A percentile compares a stretch with the other conserved stretches of the same genome.
Evolutionary conservation across 768 basidiomycete genomes (phyloP).

Genomic region (Infundibulicybe gibba): DNA sequence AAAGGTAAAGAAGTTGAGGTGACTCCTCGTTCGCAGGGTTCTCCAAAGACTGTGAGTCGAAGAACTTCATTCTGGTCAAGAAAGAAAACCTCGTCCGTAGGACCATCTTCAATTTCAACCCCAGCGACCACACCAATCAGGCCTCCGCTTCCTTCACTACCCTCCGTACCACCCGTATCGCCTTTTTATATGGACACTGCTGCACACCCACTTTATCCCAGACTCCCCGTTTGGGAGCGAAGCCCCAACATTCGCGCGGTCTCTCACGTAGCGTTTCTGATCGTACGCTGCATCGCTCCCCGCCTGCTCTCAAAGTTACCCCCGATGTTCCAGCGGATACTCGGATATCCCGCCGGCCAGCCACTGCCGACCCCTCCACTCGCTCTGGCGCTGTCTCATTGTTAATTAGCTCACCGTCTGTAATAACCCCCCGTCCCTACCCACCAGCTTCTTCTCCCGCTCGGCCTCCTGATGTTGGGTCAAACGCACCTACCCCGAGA

Average conservation of each 20-base stretch:
- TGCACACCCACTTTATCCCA: slow-evolving; percentile 25
- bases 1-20: slow-evolving; percentile 29
- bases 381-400: too few relatives aligned
- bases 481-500: slow-evolving; percentile 18
- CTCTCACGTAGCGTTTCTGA: slow-evolving; percentile 45
- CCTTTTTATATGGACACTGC: slow-evolving; percentile 19
- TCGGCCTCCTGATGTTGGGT: slow-evolving; percentile 6
- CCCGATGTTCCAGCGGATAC: too few relatives aligned
- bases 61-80: slow-evolving; percentile 69
- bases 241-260: slow-evolving; percentile 17
- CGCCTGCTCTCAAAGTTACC: too few relatives aligned
- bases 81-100: slow-evolving; percentile 32
- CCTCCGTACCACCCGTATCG: slow-evolving; percentile 24
- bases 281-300: background rate
- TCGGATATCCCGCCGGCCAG: slow-evolving; percentile 23
- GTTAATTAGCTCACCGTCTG: background rate
- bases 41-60: slow-evolving; percentile 42
- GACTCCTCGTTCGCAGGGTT: slow-evolving; percentile 14
- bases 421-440: slow-evolving; percentile 9
- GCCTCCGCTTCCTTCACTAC: slow-evolving; percentile 18
- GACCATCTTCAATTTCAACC: slow-evolving; percentile 1
- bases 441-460: background rate
- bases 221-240: slow-evolving; percentile 21
- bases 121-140: slow-evolving; percentile 5
- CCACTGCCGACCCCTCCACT: slow-evolving; percentile 34